A percentile compares a stretch with the other conserved stretches of the same genome.
Evolutionary conservation across 2,329 filamentous ascomycete genomes (phyloP).

Genomic region (Scedosporium apiospermum): DNA sequence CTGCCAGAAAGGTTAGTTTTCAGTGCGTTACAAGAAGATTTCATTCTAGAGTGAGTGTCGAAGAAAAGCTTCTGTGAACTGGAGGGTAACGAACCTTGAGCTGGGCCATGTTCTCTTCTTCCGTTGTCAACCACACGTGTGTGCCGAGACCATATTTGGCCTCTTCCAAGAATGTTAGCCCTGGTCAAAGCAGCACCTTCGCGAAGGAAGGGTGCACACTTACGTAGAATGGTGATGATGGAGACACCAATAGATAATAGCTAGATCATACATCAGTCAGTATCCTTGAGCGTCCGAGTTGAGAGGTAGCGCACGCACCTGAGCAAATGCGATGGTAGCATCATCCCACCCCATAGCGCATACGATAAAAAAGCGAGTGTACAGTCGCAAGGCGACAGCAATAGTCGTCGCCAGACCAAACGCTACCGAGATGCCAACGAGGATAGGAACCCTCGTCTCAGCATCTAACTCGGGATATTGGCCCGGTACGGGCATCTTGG

Average conservation of each 20-base stretch:
- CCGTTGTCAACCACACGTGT: slow-evolving; percentile 15
- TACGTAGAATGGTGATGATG: slow-evolving; percentile 14
- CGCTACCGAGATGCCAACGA: slow-evolving; percentile 15
- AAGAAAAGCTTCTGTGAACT: background rate
- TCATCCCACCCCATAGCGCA: slow-evolving; percentile 17
- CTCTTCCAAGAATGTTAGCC: slow-evolving; percentile 9
- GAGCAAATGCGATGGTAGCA: slow-evolving; percentile 16
- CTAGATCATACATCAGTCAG: background rate
- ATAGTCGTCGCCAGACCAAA: slow-evolving; percentile 15
- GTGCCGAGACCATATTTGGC: slow-evolving; percentile 16
- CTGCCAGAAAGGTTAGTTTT: slow-evolving; percentile 4
- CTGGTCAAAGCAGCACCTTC: background rate
- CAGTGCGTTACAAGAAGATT: no score
- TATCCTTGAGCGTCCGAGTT: no score
- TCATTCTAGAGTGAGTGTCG: background rate
- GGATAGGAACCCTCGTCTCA: slow-evolving; percentile 15
- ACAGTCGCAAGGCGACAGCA: slow-evolving; percentile 17
- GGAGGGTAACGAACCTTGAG: slow-evolving; percentile 14
- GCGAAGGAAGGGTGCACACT: background rate
- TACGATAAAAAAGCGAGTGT: slow-evolving; percentile 17
- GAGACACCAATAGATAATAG: slow-evolving; percentile 14
- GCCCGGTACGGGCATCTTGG: slow-evolving; percentile 8
- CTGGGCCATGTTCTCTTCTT: slow-evolving; percentile 12
- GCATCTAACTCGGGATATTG: slow-evolving; percentile 15
- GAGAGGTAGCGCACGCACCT: slow-evolving; percentile 8